Base-by-base conservation (phyloP, 495 filamentous ascomycete species). In the Neurospora terricola region DNA sequence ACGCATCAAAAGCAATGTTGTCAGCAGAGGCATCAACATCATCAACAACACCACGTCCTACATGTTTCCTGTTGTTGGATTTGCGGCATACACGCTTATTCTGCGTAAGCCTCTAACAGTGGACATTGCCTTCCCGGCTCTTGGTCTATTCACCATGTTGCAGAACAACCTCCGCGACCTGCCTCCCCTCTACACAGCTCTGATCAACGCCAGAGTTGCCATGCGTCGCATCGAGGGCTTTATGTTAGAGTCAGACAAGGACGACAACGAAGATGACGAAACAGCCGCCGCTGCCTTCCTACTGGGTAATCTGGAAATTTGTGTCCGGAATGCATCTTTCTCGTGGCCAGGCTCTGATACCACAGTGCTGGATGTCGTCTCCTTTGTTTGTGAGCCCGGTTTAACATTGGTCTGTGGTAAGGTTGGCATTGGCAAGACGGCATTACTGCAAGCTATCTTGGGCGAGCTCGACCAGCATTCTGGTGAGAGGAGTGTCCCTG, bases 221-320 rank as follows among this genome's bases (percentile, higher is more conserved):
- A 86, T 95, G 75, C 88, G 83, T n/a, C 88, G 93, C 74, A 91
- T 96, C 68, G 91, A 96, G 76, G 86, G 87, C 23, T 96, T 94
- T 81, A 94, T 96, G 92, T 78, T 83, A 4, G 93, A 96, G 80
- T 92, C 92, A 2, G 88, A 96, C 78, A 94, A 92, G 78, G 87
- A 88, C 48, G 80, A 82, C 34, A 77, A 83, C 5, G 79, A 80
- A 38, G 82, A 83, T 54, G 74, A 73, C 8, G 66, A 75, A 75
- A 72, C 81, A 74, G 69, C 45, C 12, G 14, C 18, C 23, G 3
- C 70, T 11, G 37, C 30, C 40, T 70, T 72, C 59, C 40, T 76
- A 23, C 73, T 16, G 2, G 77, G 71, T 5, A 48, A 66, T 34
- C 73, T 84, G 18, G 77, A 84, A 23, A 78, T 93, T 30, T 78